phyloP scores from a whole-genome alignment of 2,329 filamentous ascomycete species.

The Epichloe coenophiala region DNA sequence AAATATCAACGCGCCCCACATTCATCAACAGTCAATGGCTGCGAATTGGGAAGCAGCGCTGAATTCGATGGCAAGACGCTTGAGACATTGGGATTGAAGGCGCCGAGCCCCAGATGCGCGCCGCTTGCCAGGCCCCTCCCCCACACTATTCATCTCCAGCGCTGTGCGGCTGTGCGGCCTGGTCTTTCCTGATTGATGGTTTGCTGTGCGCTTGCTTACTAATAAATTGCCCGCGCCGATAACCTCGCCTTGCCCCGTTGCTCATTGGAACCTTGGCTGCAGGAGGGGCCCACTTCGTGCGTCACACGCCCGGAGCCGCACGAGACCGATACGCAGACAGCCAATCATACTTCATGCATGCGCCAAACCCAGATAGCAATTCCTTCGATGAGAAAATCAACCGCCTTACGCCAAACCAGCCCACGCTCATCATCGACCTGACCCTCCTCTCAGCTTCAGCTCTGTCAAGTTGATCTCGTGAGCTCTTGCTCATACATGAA shows the following conservation, averaged over 20 bases:
- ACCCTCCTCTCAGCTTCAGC: neutral
- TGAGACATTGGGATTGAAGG: too few relatives aligned
- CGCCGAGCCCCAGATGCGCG: too few relatives aligned
- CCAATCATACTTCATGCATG: constrained; percentile 4
- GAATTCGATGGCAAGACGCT: too few relatives aligned
- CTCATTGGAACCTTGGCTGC: too few relatives aligned
- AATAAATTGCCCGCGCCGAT: neutral
- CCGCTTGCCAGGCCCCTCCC: too few relatives aligned
- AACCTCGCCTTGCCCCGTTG: neutral
- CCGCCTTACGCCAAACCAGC: neutral
- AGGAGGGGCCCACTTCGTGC: neutral
- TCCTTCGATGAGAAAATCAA: constrained; percentile 3
- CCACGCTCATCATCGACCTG: neutral
- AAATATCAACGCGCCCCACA: too few relatives aligned
- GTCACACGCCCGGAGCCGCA: constrained; percentile 6
- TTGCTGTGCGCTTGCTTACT: too few relatives aligned
- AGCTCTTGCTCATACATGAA: neutral
- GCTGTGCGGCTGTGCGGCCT: too few relatives aligned
- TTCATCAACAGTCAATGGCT: too few relatives aligned
- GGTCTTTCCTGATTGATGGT: too few relatives aligned
- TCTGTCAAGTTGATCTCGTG: neutral
- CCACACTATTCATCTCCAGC: too few relatives aligned
- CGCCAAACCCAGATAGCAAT: neutral
- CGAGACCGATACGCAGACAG: constrained; percentile 3
- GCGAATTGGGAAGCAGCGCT: too few relatives aligned